phyloP scores from a whole-genome alignment of 1,284 basidiomycete species.

The Cutaneotrichosporon sp. region DNA sequence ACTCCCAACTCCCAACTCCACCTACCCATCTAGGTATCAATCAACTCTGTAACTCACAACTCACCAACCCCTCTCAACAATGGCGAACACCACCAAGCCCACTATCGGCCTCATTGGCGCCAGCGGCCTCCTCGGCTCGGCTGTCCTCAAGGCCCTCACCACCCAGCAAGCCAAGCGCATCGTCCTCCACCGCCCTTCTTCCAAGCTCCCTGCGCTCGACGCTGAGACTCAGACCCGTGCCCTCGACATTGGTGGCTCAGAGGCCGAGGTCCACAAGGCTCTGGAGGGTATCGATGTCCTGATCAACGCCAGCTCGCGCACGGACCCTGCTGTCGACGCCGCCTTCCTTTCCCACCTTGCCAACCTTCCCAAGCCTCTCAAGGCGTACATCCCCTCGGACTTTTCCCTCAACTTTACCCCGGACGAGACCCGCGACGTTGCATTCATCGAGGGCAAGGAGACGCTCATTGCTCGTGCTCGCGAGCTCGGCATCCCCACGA shows the following conservation, averaged over 20 bases:
- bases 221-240: conserved; percentile 22
- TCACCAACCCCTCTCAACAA: not conserved
- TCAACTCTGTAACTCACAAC: not conserved
- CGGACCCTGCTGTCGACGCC: not conserved
- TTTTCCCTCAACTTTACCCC: conserved; percentile 14
- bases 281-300: conserved; percentile 5
- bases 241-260: conserved; percentile 11
- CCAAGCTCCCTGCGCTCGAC: conserved; percentile 7
- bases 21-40: too few species aligned
- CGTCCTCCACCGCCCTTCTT: conserved; percentile 20
- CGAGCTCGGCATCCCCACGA: conserved; percentile 13
- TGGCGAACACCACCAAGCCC: not conserved
- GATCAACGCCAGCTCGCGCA: conserved; percentile 5
- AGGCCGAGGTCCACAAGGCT: not conserved
- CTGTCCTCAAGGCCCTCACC: conserved; percentile 7
- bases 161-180: conserved; percentile 14
- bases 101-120: conserved; percentile 19
- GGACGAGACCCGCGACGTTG: conserved; percentile 2
- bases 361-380: not conserved
- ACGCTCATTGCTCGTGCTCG: not conserved
- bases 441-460: conserved; percentile 10
- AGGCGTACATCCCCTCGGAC: conserved; percentile 21
- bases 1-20: too few species aligned
- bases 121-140: conserved; percentile 19
- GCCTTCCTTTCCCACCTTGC: conserved; percentile 8